phyloP scores from a whole-genome alignment of 2,329 filamentous ascomycete genomes.

The Nothopassalora personata region DNA sequence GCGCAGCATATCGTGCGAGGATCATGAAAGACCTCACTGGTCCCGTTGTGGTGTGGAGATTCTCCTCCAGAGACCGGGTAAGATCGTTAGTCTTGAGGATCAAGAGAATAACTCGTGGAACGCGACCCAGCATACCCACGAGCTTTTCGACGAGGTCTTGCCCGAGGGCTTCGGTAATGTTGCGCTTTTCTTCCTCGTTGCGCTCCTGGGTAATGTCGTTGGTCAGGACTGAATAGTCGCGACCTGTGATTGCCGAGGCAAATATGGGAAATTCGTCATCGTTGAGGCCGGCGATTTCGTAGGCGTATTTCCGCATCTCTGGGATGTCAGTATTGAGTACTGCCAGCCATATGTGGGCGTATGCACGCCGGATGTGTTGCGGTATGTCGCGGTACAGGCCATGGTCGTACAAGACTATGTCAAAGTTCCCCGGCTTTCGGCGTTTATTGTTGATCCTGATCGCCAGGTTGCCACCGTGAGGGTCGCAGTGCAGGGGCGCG shows the following conservation, averaged over 20 bases:
- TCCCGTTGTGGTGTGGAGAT: conserved; percentile 65
- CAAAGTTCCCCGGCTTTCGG: conserved; percentile 67
- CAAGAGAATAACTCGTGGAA: conserved; percentile 85
- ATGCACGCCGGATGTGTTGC: conserved; percentile 68
- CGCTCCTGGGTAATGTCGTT: conserved; percentile 52
- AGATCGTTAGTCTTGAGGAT: conserved; percentile 98
- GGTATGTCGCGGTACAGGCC: conserved; percentile 94
- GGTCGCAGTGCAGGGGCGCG: conserved; percentile 91
- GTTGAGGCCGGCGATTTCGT: conserved; percentile 80
- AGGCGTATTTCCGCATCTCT: conserved; percentile 80
- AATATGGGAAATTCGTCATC: conserved; percentile 93
- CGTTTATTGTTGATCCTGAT: conserved; percentile 68
- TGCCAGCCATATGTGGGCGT: conserved; percentile 95
- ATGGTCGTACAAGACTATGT: conserved; percentile 94
- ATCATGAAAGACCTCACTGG: conserved; percentile 60
- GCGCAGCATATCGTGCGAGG: conserved; percentile 58
- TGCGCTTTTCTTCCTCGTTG: conserved; percentile 72
- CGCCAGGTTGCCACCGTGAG: conserved; percentile 92
- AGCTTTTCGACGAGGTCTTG: conserved; percentile 77
- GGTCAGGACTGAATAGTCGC: conserved; percentile 75
- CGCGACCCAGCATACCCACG: conserved; percentile 78
- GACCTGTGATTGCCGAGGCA: conserved; percentile 89
- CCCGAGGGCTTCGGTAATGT: conserved; percentile 76
- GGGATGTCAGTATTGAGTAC: conserved; percentile 84
- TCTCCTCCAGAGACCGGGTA: conserved; percentile 89